phyloP scores from a whole-genome alignment of 1,284 basidiomycete species.

The Heimioporus retisporus region DNA sequence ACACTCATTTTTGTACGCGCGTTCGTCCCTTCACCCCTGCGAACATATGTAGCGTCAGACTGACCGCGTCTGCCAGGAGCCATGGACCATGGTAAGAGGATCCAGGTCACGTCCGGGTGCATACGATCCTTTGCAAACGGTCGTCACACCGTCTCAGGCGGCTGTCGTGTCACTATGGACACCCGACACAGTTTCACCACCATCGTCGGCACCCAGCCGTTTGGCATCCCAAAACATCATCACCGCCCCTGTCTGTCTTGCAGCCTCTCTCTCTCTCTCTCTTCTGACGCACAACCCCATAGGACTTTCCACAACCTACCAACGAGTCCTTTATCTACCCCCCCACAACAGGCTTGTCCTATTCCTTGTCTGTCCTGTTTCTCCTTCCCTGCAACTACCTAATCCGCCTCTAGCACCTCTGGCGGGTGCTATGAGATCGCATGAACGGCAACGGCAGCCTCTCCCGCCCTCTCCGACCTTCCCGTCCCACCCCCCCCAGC shows the following conservation, averaged over 20 bases:
- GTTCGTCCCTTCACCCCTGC: too few species aligned
- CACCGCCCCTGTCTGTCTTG: slow-evolving; percentile 73
- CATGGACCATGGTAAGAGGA: too few species aligned
- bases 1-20: too few species aligned
- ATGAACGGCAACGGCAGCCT: slow-evolving; percentile 78
- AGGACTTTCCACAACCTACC: slow-evolving; percentile 88
- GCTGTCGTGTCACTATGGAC: too few species aligned
- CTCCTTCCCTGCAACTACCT: slow-evolving; percentile 37
- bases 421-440: slow-evolving; percentile 89
- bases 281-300: neutral
- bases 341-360: slow-evolving; percentile 83
- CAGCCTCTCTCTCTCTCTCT: too few species aligned
- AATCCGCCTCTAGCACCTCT: slow-evolving; percentile 57
- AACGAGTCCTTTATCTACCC: slow-evolving; percentile 88
- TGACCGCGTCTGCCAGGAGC: too few species aligned
- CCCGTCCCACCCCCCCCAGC: slow-evolving; percentile 51
- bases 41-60: too few species aligned
- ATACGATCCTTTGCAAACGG: too few species aligned
- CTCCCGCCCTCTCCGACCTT: slow-evolving; percentile 1
- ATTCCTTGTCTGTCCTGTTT: slow-evolving; percentile 69
- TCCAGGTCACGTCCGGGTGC: too few species aligned
- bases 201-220: slow-evolving; percentile 87
- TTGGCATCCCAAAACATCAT: slow-evolving; percentile 78
- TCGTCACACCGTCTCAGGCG: too few species aligned
- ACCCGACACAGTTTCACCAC: slow-evolving; percentile 68